Evolutionary conservation across 179 eudicot genomes (phyloP), one percentile per base, ranked within the genome.

Genomic region (Patellifolia procumbens): DNA sequence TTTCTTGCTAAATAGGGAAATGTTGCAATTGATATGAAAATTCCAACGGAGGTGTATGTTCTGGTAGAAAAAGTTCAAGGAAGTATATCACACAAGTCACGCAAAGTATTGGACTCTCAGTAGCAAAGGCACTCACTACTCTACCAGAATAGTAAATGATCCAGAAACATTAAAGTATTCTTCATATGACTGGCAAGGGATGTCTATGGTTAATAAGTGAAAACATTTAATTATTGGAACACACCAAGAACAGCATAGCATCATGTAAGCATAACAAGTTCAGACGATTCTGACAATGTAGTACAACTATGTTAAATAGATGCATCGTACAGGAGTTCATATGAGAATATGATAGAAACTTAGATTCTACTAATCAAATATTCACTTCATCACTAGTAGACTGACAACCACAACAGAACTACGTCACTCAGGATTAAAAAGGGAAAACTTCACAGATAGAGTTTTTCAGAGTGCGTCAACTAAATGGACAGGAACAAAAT

Each of bases 301-400:
- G 20, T 63, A 37, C 46, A 5, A 10, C 32, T 15, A 60, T 60
- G 35, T 28, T 2, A 11, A 12, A 29, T 4, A 60, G 64, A 26
- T 6, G 8, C 11, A 28, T 60, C 16, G 12, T 60, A 10, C 45
- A 5, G 37, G 20, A 60, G 19, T 13, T 60, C 56, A 19, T 51
- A 51, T 60, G 19, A 29, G 4, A 10, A 19, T 51, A 51, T 60
- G 19, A 29, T 15, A 10, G 13, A 60, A 17, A 31, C 17, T 28
- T 1, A 31, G 5, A 32, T 11, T 8, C 37, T 15, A 68, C 15
- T 28, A 26, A 46, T 26, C 53, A 45, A 20, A n/a, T 46, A 24
- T 29, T 12, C 56, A 51, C 31, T 68, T 67, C 24, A 70, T 70
- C 73, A 53, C 49, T 53, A 37, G 22, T 26, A 35, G 64, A 37